Conservation (phyloP, 768 basidiomycete species). For the Boletus pseudo-olivaceus region DNA sequence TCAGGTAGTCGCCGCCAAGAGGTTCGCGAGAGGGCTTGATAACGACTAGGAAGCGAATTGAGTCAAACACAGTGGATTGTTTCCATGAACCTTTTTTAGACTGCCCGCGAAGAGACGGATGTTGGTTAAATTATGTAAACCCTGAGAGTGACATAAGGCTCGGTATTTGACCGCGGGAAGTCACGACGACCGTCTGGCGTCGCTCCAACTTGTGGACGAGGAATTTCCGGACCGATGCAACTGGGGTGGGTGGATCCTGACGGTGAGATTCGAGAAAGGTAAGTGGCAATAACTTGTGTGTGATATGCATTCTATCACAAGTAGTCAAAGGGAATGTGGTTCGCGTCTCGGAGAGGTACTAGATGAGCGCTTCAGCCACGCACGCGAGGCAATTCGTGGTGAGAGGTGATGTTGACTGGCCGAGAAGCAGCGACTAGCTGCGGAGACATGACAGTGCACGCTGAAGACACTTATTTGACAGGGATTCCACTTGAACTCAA, state of each 20-base stretch:
- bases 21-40: not conserved
- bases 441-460: not conserved
- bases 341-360: not conserved
- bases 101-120: too few species aligned
- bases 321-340: not conserved
- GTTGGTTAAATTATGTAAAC: too few species aligned
- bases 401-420: not conserved
- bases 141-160: too few species aligned
- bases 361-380: not conserved
- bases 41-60: not conserved
- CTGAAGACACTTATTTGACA: not conserved
- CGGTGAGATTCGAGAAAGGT: not conserved
- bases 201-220: too few species aligned
- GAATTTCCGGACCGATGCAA: not conserved
- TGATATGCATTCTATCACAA: not conserved
- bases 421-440: not conserved
- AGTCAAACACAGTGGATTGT: too few species aligned
- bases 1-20: too few species aligned
- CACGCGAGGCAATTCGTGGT: not conserved
- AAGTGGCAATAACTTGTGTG: not conserved
- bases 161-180: not conserved
- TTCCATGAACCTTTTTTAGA: too few species aligned
- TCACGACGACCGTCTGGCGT: too few species aligned
- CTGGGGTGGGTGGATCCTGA: not conserved
- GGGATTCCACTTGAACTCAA: not conserved